Conservation (phyloP, 2,329 filamentous ascomycete species). For the Trichoderma koningiopsis region DNA sequence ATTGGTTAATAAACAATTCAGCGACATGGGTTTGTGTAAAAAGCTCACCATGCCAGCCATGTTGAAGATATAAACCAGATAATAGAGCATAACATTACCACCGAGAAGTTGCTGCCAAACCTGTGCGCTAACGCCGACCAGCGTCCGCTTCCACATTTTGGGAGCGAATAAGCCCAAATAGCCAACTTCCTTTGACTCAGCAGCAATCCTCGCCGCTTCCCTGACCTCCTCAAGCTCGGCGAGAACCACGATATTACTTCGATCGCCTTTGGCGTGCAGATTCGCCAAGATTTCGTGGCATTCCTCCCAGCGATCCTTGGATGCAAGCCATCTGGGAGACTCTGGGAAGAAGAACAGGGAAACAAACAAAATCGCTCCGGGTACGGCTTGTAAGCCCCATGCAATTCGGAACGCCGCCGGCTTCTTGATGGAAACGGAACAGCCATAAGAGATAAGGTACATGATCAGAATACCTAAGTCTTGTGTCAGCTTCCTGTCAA, state of each 20-base stretch:
- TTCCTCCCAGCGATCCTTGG: constrained; percentile 9
- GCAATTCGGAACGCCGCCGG: constrained; percentile 1
- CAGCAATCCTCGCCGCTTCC: constrained; percentile 43
- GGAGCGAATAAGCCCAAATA: constrained; percentile 50
- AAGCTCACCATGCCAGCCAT: constrained; percentile 54
- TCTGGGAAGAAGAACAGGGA: constrained; percentile 11
- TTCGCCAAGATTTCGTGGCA: not conserved
- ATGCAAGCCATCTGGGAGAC: not conserved
- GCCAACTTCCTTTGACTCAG: constrained; percentile 42
- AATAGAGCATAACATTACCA: constrained; percentile 60
- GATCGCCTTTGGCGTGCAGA: not conserved
- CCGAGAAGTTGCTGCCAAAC: constrained; percentile 58
- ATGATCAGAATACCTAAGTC: not conserved
- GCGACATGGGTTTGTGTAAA: no score
- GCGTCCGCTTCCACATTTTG: constrained; percentile 52
- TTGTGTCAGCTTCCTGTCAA: not conserved
- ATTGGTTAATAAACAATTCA: not conserved
- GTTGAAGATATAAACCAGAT: constrained; percentile 63
- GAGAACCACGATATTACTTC: not conserved
- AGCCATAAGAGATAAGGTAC: not conserved
- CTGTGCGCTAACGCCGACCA: constrained; percentile 54
- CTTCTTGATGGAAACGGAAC: not conserved
- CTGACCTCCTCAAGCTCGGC: constrained; percentile 16
- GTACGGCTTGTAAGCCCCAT: not conserved
- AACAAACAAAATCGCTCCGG: not conserved